Conservation (phyloP, 1,139 yeast genomes). For the Candida pseudoviswanathii region DNA sequence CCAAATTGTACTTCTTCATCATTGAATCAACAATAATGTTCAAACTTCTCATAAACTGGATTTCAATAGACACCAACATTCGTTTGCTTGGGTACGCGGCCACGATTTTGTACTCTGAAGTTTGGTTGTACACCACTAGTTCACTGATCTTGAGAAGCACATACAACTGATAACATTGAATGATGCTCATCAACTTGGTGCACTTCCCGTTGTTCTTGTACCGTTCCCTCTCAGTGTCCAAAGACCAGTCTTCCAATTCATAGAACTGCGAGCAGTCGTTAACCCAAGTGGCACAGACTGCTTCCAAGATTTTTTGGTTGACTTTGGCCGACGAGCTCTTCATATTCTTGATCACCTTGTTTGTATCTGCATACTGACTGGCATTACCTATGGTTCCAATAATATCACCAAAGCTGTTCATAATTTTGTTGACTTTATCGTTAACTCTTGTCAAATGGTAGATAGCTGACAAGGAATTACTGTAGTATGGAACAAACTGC, state of each 20-base stretch:
- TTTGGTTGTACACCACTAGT: slow-evolving; percentile 24
- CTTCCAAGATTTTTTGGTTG: slow-evolving; percentile 46
- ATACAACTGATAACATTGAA: slow-evolving; percentile 41
- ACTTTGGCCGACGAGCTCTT: slow-evolving; percentile 34
- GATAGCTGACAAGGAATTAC: slow-evolving; percentile 46
- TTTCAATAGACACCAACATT: slow-evolving; percentile 45
- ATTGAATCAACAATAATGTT: slow-evolving; percentile 45
- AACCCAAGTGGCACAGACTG: slow-evolving; percentile 49
- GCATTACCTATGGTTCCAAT: slow-evolving; percentile 39
- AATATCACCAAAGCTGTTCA: slow-evolving; percentile 37
- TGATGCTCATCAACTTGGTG: slow-evolving; percentile 39
- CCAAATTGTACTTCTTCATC: slow-evolving; percentile 44
- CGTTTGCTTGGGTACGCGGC: slow-evolving; percentile 45
- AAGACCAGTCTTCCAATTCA: slow-evolving; percentile 47
- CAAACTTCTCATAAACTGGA: slow-evolving; percentile 50
- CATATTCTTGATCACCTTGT: slow-evolving; percentile 38
- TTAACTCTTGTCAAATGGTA: slow-evolving; percentile 39
- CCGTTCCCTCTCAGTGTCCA: slow-evolving; percentile 16
- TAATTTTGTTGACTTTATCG: slow-evolving; percentile 29
- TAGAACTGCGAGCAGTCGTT: slow-evolving; percentile 51
- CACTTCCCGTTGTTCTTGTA: slow-evolving; percentile 21
- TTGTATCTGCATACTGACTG: slow-evolving; percentile 37
- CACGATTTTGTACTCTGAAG: slow-evolving; percentile 29
- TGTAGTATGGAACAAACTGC: slow-evolving; percentile 42
- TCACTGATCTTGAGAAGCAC: slow-evolving; percentile 33